Base-by-base conservation (phyloP, 1,284 basidiomycete genomes). In the Ceratobasidium sp. region DNA sequence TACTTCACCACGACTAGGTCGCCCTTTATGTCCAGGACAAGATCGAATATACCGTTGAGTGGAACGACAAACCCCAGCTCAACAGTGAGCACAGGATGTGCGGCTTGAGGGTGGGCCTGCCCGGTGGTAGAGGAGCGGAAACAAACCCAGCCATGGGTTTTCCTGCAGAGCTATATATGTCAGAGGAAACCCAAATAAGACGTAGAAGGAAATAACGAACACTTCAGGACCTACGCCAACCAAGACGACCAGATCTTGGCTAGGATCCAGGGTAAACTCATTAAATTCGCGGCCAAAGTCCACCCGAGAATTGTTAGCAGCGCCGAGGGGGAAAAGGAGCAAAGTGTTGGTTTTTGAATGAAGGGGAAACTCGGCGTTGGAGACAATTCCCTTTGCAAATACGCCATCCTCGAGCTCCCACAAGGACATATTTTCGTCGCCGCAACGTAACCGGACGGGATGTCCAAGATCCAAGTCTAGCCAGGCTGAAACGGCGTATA, bases 241-340 rank as follows among this genome's bases (percentile, higher is more conserved):
- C 9, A 67, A 28, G 14, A 56, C 49, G 16, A 56, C 33, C 23
- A 67, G 25, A 28, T 56, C 38, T 36, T 67, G 64, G 28, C 51
- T n/a, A 11, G 33, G 11, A 33, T 67, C 64, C 3, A 54, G 36
- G 12, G 23, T 67, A 25, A 67, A 67, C 38, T 59, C 56, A 25
- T 12, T 21, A n/a, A 59, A 59, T 3, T 18, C 14, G 36, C 12
- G 12, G 14, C 21, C 28, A n/a, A 59, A 40, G n/a, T 38, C n/a
- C 21, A 59, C 33, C 12, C 12, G 36, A 25, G n/a, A 42, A 5
- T 14, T 21, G 38, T 4, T 25, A 38, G 18, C 7, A 4, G 21
- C 8, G 9, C 42, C 36, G 8, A 59, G 36, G 5, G 56, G 36
- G 36, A 59, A 23, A 23, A 59, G 33, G 18, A n/a, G 23, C 6